phyloP scores from a whole-genome alignment of 192 early-diverging fungal species.

The Backusella australiensis region DNA sequence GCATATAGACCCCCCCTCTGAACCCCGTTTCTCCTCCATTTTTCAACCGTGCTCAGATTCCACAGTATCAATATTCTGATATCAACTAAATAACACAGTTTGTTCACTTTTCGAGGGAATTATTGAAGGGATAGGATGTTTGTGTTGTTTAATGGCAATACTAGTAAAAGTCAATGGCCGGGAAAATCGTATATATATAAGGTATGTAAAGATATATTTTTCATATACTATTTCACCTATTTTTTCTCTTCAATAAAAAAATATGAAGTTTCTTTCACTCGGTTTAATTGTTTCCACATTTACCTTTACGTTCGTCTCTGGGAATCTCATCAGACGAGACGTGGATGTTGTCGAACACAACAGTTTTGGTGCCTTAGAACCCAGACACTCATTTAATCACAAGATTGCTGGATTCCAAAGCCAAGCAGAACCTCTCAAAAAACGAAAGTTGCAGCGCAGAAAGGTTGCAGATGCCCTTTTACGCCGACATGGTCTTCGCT shows the following conservation, averaged over 20 bases:
- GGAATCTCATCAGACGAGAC: neutral
- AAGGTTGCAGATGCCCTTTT: neutral
- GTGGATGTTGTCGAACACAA: neutral
- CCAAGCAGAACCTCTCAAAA: neutral
- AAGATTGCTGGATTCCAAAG: neutral
- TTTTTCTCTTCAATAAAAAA: neutral
- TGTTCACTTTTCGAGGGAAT: neutral
- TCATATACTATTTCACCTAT: neutral
- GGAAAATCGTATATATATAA: neutral
- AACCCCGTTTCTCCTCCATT: slow-evolving; percentile 3
- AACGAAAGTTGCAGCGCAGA: neutral
- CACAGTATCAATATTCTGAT: neutral
- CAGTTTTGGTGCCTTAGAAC: neutral
- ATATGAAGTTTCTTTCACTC: slow-evolving; percentile 8
- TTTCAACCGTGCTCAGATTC: neutral
- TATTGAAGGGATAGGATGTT: neutral
- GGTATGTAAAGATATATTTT: neutral
- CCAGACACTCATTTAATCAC: neutral
- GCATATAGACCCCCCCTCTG: neutral
- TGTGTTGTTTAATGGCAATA: neutral
- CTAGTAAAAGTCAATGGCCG: neutral
- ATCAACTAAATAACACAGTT: neutral
- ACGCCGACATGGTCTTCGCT: neutral
- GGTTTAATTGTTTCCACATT: slow-evolving; percentile 6
- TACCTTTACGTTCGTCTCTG: neutral